Percentiles rank a stretch among this genome's conserved stretches.
phyloP scores from a whole-genome alignment of 2,329 filamentous ascomycete species.

The Dactylellina cionopaga region DNA sequence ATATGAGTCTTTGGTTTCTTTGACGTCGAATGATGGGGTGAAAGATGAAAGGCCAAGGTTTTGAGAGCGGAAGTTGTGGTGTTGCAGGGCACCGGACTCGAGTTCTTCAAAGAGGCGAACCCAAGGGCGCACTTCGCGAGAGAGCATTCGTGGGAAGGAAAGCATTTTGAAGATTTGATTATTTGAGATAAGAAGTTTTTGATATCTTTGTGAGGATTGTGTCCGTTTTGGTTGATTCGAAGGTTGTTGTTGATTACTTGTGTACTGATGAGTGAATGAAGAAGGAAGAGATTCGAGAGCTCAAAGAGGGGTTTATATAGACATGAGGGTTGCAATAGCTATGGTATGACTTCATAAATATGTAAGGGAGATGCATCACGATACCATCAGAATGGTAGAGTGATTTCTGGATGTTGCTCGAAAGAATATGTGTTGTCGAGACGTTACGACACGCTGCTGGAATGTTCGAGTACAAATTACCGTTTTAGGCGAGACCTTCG shows the following conservation, averaged over 20 bases:
- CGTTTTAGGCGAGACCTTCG: background rate
- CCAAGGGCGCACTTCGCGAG: slow-evolving; percentile 40
- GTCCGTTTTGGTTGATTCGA: background rate
- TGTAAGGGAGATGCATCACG: slow-evolving; percentile 15
- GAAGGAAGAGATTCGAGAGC: background rate
- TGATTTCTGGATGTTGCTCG: slow-evolving; percentile 19
- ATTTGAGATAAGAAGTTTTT: background rate
- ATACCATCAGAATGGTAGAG: slow-evolving; percentile 12
- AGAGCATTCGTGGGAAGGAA: slow-evolving; percentile 34
- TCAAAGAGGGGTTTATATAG: slow-evolving; percentile 29
- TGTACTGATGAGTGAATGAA: slow-evolving; percentile 32
- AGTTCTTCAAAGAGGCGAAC: slow-evolving; percentile 48
- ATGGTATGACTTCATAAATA: slow-evolving; percentile 4
- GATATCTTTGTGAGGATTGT: background rate
- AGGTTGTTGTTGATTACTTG: background rate
- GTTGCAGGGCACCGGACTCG: slow-evolving; percentile 9
- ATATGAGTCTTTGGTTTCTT: slow-evolving; percentile 63
- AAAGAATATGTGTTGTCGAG: slow-evolving; percentile 17
- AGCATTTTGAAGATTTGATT: slow-evolving; percentile 35
- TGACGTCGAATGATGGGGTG: slow-evolving; percentile 64
- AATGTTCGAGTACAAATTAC: slow-evolving; percentile 37
- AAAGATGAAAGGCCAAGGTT: slow-evolving; percentile 58
- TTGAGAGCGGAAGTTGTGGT: slow-evolving; percentile 33
- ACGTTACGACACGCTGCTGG: slow-evolving; percentile 15
- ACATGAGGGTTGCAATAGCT: background rate